Conservation (phyloP, 2,329 filamentous ascomycete genomes). For the Monosporascus sp. region DNA sequence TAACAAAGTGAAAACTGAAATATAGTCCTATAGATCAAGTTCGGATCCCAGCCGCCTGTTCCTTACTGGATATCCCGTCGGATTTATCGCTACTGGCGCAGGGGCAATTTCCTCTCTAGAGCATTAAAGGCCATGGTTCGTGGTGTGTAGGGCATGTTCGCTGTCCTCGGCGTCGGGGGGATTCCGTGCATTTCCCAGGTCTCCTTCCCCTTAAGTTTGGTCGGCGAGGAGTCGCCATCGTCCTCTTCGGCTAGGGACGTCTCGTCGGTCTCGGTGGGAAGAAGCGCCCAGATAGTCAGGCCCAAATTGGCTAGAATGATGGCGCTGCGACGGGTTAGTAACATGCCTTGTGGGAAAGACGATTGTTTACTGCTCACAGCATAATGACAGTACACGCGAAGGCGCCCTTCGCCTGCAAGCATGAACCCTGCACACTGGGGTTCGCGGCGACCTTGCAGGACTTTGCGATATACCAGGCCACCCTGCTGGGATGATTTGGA, state of each 20-base stretch:
- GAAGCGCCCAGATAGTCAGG: slow-evolving; percentile 53
- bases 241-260: slow-evolving; percentile 37
- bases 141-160: slow-evolving; percentile 52
- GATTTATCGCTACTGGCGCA: slow-evolving; percentile 32
- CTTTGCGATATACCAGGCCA: slow-evolving; percentile 71
- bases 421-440: slow-evolving; percentile 51
- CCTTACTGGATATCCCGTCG: neutral
- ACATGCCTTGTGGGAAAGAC: neutral
- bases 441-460: slow-evolving; percentile 58
- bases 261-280: slow-evolving; percentile 51
- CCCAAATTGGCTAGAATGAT: slow-evolving; percentile 55
- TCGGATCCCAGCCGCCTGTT: neutral
- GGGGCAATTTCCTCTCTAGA: slow-evolving; percentile 52
- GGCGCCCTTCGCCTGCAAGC: slow-evolving; percentile 61
- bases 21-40: neutral
- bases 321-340: slow-evolving; percentile 34
- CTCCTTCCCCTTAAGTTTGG: slow-evolving; percentile 36
- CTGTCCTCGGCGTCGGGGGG: slow-evolving; percentile 29
- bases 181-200: slow-evolving; percentile 56
- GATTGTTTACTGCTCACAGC: slow-evolving; percentile 48
- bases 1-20: no score
- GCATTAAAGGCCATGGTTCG: slow-evolving; percentile 63
- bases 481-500: slow-evolving; percentile 51
- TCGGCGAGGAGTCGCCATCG: slow-evolving; percentile 29
- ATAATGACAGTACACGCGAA: slow-evolving; percentile 62